These are phyloP conservation scores for Exophiala lecanii-corni DNA, from an alignment of 2,329 filamentous ascomycete genomes.

Conservation along the genomic window DNA sequence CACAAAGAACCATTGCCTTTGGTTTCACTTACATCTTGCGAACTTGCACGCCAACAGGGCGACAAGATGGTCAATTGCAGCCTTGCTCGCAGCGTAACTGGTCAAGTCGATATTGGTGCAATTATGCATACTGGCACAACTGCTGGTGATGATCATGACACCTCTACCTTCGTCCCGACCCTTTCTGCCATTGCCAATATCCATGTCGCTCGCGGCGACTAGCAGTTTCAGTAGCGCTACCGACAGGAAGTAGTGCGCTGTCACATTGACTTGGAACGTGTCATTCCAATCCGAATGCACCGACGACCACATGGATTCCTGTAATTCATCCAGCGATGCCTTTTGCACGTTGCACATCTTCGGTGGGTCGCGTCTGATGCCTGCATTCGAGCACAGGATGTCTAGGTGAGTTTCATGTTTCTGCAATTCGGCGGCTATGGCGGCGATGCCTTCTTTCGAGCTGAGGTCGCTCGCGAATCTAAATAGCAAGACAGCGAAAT, in stretches of 20 bases:
- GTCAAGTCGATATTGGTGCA: constrained; percentile 50
- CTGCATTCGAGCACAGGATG: constrained; percentile 48
- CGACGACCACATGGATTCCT: constrained; percentile 47
- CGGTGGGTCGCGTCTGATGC: constrained; percentile 44
- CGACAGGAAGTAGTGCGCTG: constrained; percentile 48
- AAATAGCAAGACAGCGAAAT: too few species aligned
- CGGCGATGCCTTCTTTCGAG: constrained; percentile 38
- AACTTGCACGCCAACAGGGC: constrained; percentile 48
- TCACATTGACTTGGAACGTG: constrained; percentile 47
- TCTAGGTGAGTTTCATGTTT: constrained; percentile 41
- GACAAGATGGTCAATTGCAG: constrained; percentile 50
- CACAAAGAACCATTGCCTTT: neutral
- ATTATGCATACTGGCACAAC: constrained; percentile 51
- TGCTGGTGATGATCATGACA: constrained; percentile 47
- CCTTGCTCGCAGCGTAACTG: constrained; percentile 49
- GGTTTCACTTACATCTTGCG: constrained; percentile 22
- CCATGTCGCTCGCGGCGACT: constrained; percentile 34
- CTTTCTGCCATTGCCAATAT: constrained; percentile 27
- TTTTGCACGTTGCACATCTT: constrained; percentile 42
- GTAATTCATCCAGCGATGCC: constrained; percentile 40
- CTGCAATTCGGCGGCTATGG: constrained; percentile 32
- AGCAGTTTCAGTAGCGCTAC: constrained; percentile 46
- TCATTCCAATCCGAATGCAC: constrained; percentile 41
- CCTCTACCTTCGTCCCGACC: constrained; percentile 41
- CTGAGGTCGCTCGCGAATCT: constrained; percentile 34